Evolutionary conservation across 1,284 basidiomycete species (phyloP), one percentile per base, ranked within the genome.

Genomic region (Phellopilus nigrolimitatus): DNA sequence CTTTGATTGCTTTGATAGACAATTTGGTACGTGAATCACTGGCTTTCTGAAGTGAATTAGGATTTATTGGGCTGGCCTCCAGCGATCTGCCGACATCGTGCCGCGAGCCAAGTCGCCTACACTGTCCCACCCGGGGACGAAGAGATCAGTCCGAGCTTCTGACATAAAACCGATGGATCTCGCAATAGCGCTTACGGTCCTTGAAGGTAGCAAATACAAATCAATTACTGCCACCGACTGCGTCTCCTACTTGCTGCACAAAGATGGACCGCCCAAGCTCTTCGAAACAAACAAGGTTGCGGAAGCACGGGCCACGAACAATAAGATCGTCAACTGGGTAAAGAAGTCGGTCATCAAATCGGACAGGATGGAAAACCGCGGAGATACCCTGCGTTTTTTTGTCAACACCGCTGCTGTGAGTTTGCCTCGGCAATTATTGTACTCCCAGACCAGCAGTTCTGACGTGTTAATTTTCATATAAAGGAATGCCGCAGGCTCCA

Each of bases 261-360:
- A 60, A 21, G 49, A 62, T 10, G 60, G 59, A 6, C 54, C 59
- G 22, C 65, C 65, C 50, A 62, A 66, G 36, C 61, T 57, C 10
- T 65, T 64, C 1, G 63, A 61, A 22, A 58, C 47, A 12, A 61
- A 71, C 10, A 62, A 66, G 39, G 62, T 59, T 12, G 65, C 65
- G 2, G 64, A 61, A 25, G 59, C 51, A 13, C 28, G 50, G 21
- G 42, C 60, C 10, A 63, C 61, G 10, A 71, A 71, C 51, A 71
- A 71, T 57, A 67, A 68, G 51, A 66, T 76, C 41, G 60, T 69
- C 12, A 60, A 68, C 19, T 76, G 72, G 71, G 68, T 74, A 8
- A 72, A 73, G 56, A 66, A 68, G 49, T 70, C 66, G 0, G 62
- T 73, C 17, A 56, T 74, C 17, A 66, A 68, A 36, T 68, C 64